These are phyloP conservation scores for Gleditsia sinensis DNA, from an alignment of 306 rosid genomes.

Conservation along the genomic window DNA sequence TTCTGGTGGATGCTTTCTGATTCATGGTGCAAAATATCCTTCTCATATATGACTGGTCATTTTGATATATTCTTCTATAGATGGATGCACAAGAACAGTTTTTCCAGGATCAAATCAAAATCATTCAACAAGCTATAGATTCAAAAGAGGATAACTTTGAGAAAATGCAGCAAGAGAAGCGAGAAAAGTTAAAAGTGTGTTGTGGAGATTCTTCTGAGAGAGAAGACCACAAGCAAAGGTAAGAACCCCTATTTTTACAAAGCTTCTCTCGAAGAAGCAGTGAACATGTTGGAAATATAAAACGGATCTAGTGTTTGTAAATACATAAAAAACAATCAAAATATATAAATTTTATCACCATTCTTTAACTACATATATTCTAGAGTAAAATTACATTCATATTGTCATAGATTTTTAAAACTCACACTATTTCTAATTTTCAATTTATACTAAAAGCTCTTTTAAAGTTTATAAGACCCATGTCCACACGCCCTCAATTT, in stretches of 20 bases:
- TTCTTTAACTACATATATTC: background rate
- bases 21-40: background rate
- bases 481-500: too few species aligned
- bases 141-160: slow-evolving; percentile 35
- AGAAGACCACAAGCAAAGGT: slow-evolving; percentile 28
- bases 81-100: slow-evolving; percentile 37
- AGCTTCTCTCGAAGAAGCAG: background rate
- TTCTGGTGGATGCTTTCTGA: background rate
- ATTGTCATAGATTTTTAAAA: too few species aligned
- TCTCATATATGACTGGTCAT: background rate
- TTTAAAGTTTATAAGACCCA: too few species aligned
- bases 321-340: background rate
- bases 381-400: too few species aligned
- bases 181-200: background rate
- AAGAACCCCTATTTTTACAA: background rate
- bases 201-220: slow-evolving; percentile 22
- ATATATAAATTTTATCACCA: background rate
- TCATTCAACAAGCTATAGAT: slow-evolving; percentile 36
- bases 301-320: background rate
- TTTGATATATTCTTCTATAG: slow-evolving; percentile 28
- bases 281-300: background rate
- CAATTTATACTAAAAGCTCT: too few species aligned
- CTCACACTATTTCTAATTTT: too few species aligned
- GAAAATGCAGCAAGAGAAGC: slow-evolving; percentile 31
- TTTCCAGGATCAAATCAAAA: slow-evolving; percentile 39